These are phyloP conservation scores for Penicillium carneum DNA, from an alignment of 2,329 filamentous ascomycete species.

Conservation along the genomic window DNA sequence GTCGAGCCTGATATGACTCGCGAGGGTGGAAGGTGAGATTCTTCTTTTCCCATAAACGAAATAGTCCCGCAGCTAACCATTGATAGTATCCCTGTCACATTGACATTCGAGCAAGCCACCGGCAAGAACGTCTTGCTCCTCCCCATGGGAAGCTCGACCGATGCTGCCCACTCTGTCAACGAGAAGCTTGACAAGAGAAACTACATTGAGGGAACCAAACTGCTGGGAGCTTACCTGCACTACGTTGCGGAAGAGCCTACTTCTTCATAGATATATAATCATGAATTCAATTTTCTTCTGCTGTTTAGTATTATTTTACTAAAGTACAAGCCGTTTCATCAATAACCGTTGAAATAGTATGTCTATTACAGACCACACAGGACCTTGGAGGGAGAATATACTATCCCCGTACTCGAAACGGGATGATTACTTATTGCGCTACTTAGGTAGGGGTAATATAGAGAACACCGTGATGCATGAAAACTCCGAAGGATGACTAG, in stretches of 20 bases:
- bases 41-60: background rate
- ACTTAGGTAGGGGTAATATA: background rate
- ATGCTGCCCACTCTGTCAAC: slow-evolving; percentile 96
- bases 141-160: slow-evolving; percentile 96
- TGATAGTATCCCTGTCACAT: slow-evolving; percentile 85
- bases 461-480: background rate
- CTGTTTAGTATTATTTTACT: too few relatives aligned
- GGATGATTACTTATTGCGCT: slow-evolving; percentile 6
- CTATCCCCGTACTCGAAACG: background rate
- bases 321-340: background rate
- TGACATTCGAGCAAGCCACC: slow-evolving; percentile 96
- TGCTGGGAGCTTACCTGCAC: slow-evolving; percentile 92
- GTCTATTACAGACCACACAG: background rate
- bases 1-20: slow-evolving; percentile 93
- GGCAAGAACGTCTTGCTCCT: slow-evolving; percentile 96
- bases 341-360: background rate
- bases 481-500: background rate
- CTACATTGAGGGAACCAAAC: slow-evolving; percentile 97
- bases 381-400: background rate
- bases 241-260: slow-evolving; percentile 90
- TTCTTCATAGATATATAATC: slow-evolving; percentile 5
- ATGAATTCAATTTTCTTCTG: background rate
- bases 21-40: slow-evolving; percentile 81
- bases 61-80: slow-evolving; percentile 32
- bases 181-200: slow-evolving; percentile 97